phyloP scores from a whole-genome alignment of 1,139 yeast species.

The Petasospora fabianii region DNA sequence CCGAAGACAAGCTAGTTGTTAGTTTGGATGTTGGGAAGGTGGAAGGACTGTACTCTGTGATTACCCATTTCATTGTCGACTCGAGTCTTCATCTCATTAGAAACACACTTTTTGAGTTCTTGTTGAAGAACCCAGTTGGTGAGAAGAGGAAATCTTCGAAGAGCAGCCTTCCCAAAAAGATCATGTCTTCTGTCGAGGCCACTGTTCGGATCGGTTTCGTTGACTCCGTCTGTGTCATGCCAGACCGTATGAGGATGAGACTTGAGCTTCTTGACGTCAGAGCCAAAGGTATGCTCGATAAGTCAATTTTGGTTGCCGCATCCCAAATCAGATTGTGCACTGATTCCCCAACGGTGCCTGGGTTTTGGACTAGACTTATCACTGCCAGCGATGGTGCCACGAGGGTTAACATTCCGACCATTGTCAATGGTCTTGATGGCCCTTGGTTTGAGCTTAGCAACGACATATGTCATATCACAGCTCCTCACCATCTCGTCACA shows the following conservation, averaged over 20 bases:
- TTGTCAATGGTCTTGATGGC: conserved; percentile 29
- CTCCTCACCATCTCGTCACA: conserved; percentile 51
- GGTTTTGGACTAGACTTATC: conserved; percentile 49
- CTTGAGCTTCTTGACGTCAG: conserved; percentile 39
- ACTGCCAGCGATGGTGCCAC: conserved; percentile 38
- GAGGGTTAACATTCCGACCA: conserved; percentile 24
- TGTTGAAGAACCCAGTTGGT: conserved; percentile 19
- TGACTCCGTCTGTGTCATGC: conserved; percentile 34
- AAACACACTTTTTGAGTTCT: conserved; percentile 43
- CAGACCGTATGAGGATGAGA: conserved; percentile 47
- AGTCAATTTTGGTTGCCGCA: conserved; percentile 27
- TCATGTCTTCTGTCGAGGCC: conserved; percentile 18
- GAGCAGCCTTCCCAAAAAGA: conserved; percentile 18
- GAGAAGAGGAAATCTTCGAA: conserved; percentile 20
- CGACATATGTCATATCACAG: conserved; percentile 34
- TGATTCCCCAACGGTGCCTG: conserved; percentile 47
- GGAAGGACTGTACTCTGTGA: conserved; percentile 41
- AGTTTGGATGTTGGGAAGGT: conserved; percentile 33
- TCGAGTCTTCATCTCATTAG: conserved; percentile 53
- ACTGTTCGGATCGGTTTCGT: conserved; percentile 26
- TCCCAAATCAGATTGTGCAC: conserved; percentile 47
- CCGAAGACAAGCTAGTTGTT: conserved; percentile 31
- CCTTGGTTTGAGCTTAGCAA: conserved; percentile 35
- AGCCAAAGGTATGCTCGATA: conserved; percentile 25
- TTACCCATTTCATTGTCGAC: conserved; percentile 47